Conservation (phyloP, 1,284 basidiomycete species). For the Marasmius fiardii region DNA sequence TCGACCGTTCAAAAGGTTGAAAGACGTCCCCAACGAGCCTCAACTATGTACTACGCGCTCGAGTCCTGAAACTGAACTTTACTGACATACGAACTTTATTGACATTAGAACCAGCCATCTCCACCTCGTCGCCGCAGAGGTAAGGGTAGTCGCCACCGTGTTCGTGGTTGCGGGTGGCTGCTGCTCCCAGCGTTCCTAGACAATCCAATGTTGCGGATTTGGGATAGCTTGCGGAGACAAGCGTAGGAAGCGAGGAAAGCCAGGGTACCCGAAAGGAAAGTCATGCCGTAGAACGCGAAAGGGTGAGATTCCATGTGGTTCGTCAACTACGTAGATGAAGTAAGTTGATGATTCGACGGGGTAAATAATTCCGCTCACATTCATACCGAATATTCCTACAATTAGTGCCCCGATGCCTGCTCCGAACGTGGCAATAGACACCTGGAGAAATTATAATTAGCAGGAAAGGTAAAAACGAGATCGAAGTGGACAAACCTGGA, state of each 20-base stretch:
- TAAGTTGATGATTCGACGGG: constrained; percentile 13
- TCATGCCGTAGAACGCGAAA: constrained; percentile 66
- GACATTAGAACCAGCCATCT: constrained; percentile 48
- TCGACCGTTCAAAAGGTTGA: too few relatives aligned
- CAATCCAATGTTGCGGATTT: constrained; percentile 54
- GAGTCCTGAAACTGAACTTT: too few relatives aligned
- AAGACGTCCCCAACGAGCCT: too few relatives aligned
- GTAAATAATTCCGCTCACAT: constrained; percentile 51
- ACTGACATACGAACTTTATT: neutral
- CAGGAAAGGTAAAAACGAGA: constrained; percentile 6
- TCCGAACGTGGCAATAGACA: constrained; percentile 94
- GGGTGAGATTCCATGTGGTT: constrained; percentile 68
- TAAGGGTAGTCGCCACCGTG: constrained; percentile 36
- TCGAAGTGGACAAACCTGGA: constrained; percentile 55
- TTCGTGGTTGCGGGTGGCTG: constrained; percentile 23
- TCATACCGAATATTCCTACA: constrained; percentile 95
- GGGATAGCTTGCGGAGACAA: constrained; percentile 54
- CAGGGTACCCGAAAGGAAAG: constrained; percentile 48
- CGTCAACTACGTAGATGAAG: constrained; percentile 45
- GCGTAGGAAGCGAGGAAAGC: constrained; percentile 55
- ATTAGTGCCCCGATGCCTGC: constrained; percentile 91
- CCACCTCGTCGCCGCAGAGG: constrained; percentile 50
- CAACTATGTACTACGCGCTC: too few relatives aligned
- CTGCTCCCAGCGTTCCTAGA: constrained; percentile 31
- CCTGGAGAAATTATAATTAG: constrained; percentile 33